phyloP scores from a whole-genome alignment of 495 filamentous ascomycete species.

The Articulospora tetracladia region DNA sequence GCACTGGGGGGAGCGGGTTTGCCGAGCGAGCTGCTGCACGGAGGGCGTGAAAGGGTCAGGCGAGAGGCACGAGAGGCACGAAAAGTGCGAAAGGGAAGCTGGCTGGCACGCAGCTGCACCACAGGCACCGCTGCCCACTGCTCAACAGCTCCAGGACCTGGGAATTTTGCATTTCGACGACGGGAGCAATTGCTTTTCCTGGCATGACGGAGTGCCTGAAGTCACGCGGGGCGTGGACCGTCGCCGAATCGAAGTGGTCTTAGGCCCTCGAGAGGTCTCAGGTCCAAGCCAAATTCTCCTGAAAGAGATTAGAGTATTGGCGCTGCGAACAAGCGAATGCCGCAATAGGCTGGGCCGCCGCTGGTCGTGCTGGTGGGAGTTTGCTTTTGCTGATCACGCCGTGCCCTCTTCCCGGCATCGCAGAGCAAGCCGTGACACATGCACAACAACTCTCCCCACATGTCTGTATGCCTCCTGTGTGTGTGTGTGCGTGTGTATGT shows the following conservation, averaged over 20 bases:
- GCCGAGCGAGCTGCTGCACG: no score
- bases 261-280: background rate
- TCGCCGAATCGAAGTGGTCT: background rate
- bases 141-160: background rate
- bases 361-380: no score
- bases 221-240: background rate
- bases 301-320: background rate
- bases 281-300: background rate
- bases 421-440: background rate
- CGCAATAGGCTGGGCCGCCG: background rate
- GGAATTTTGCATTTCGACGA: background rate
- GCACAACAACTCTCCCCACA: no score
- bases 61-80: no score
- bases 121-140: no score
- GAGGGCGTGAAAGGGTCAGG: background rate
- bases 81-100: no score
- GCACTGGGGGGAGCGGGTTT: no score
- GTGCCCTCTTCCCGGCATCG: background rate
- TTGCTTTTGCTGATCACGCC: background rate
- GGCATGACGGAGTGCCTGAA: background rate
- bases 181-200: background rate
- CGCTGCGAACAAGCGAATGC: background rate
- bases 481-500: background rate
- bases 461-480: background rate
- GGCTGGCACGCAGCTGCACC: no score